phyloP scores from a whole-genome alignment of 2,329 filamentous ascomycete species.

The Penicillium sp. region DNA sequence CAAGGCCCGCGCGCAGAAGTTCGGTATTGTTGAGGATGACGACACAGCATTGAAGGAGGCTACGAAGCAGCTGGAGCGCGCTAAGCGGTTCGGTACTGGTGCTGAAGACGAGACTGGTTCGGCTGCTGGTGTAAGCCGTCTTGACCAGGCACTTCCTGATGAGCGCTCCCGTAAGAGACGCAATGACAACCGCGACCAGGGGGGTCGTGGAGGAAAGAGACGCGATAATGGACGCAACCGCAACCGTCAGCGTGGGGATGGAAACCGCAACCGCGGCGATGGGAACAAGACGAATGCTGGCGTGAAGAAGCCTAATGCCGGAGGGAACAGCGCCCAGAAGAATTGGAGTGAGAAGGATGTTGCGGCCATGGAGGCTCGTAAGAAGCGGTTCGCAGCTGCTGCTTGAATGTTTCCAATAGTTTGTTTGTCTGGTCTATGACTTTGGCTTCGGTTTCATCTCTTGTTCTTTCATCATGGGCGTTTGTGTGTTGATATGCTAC shows the following conservation, averaged over 20 bases:
- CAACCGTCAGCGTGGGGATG: slow-evolving; percentile 20
- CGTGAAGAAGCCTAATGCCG: slow-evolving; percentile 12
- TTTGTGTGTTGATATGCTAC: slow-evolving; percentile 17
- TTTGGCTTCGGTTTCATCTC: not conserved
- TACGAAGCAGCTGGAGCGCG: slow-evolving; percentile 39
- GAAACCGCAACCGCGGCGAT: slow-evolving; percentile 17
- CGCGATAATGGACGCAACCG: slow-evolving; percentile 31
- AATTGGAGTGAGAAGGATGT: slow-evolving; percentile 36
- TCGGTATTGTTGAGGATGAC: slow-evolving; percentile 38
- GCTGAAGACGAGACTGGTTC: slow-evolving; percentile 13
- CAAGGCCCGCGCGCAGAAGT: slow-evolving; percentile 43
- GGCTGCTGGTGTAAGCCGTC: slow-evolving; percentile 29
- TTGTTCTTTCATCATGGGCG: slow-evolving; percentile 18
- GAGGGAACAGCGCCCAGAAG: slow-evolving; percentile 14
- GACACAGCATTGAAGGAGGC: slow-evolving; percentile 35
- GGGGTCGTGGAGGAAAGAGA: slow-evolving; percentile 37
- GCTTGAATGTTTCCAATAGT: slow-evolving; percentile 15
- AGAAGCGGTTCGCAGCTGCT: slow-evolving; percentile 39
- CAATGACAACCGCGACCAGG: slow-evolving; percentile 26
- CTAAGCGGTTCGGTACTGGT: slow-evolving; percentile 40
- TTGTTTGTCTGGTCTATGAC: not conserved
- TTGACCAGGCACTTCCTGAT: slow-evolving; percentile 40
- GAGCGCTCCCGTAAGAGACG: slow-evolving; percentile 36
- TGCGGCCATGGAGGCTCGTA: slow-evolving; percentile 40
- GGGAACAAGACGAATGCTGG: slow-evolving; percentile 13